These are phyloP conservation scores for Lactarius hatsudake DNA, from an alignment of 768 basidiomycete genomes.

Conservation along the genomic window DNA sequence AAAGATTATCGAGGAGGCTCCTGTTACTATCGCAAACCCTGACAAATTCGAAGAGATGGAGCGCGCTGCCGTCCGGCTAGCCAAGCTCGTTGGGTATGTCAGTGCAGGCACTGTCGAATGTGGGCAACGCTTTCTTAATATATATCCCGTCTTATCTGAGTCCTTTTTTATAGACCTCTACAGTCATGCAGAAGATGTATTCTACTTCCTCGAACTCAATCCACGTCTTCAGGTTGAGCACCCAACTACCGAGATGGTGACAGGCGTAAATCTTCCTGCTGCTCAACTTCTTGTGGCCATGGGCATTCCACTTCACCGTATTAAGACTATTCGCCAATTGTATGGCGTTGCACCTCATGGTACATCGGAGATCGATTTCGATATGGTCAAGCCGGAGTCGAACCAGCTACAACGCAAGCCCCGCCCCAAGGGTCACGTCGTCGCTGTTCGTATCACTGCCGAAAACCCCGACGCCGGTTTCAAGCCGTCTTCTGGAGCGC, in stretches of 20 bases:
- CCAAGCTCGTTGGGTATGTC: conserved; percentile 98
- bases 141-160: conserved; percentile 16
- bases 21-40: conserved; percentile 93
- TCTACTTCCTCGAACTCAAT: conserved; percentile 98
- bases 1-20: conserved; percentile 99
- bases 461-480: conserved; percentile 99
- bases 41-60: conserved; percentile 97
- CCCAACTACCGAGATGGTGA: conserved; percentile 99
- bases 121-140: conserved; percentile 37
- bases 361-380: conserved; percentile 93
- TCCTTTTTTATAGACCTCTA: conserved; percentile 69
- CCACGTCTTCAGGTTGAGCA: conserved; percentile 99
- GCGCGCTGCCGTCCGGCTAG: conserved; percentile 97
- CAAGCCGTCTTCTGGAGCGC: conserved; percentile 95
- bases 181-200: conserved; percentile 87
- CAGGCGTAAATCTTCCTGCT: conserved; percentile 95
- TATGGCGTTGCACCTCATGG: conserved; percentile 93
- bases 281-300: conserved; percentile 97
- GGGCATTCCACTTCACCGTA: conserved; percentile 95
- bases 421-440: conserved; percentile 95
- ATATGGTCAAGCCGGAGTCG: conserved; percentile 86
- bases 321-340: conserved; percentile 91
- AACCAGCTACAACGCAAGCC: conserved; percentile 91
- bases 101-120: conserved; percentile 99
- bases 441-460: conserved; percentile 98